Conservation (phyloP, 2,329 filamentous ascomycete genomes). For the Aspergillus glaucus region DNA sequence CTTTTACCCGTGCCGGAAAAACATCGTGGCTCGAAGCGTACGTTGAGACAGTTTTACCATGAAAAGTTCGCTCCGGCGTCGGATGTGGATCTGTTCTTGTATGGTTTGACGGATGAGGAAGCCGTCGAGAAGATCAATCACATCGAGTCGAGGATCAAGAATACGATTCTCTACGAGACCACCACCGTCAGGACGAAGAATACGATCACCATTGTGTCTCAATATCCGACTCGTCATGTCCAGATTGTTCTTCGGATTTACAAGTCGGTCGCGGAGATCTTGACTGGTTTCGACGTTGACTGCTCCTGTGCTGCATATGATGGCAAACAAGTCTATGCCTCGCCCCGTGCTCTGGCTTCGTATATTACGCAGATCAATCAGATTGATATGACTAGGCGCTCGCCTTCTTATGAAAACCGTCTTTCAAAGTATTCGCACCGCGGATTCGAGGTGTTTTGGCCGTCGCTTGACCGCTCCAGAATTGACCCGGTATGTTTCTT, state of each 20-base stretch:
- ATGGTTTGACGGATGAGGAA: slow-evolving; percentile 69
- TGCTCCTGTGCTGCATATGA: slow-evolving; percentile 76
- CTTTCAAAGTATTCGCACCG: slow-evolving; percentile 79
- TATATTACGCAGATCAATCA: slow-evolving; percentile 79
- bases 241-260: slow-evolving; percentile 84
- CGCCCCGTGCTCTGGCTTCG: slow-evolving; percentile 68
- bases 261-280: slow-evolving; percentile 74
- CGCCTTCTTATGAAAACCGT: slow-evolving; percentile 80
- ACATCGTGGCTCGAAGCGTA: slow-evolving; percentile 57
- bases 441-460: slow-evolving; percentile 80
- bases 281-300: slow-evolving; percentile 85
- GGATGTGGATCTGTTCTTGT: slow-evolving; percentile 81
- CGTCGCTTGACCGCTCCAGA: slow-evolving; percentile 63
- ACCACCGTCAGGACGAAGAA: slow-evolving; percentile 82
- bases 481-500: slow-evolving; percentile 56
- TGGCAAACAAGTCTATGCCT: slow-evolving; percentile 71
- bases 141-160: slow-evolving; percentile 68
- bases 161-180: slow-evolving; percentile 74
- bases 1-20: slow-evolving; percentile 63
- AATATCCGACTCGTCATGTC: slow-evolving; percentile 77
- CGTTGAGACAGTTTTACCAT: slow-evolving; percentile 67
- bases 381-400: slow-evolving; percentile 70
- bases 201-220: slow-evolving; percentile 75
- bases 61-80: slow-evolving; percentile 74
- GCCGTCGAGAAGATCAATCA: slow-evolving; percentile 77